Conservation (phyloP, 345 rosid species). For the Arabis alpina region DNA sequence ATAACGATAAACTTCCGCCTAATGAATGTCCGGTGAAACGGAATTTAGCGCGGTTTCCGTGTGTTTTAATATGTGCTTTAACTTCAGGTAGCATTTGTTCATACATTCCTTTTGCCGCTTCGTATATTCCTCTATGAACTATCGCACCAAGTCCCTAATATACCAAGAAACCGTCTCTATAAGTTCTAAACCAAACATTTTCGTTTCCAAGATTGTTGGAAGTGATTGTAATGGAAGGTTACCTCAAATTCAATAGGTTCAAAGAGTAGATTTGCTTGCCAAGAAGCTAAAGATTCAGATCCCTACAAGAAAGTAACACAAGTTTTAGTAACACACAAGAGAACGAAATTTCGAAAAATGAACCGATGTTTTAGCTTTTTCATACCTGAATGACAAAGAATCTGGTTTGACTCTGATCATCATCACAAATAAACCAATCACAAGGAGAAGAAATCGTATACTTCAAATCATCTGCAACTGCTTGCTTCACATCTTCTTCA, state of each 20-base stretch:
- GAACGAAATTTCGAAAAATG: neutral
- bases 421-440: conserved; percentile 95
- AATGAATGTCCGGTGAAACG: conserved; percentile 91
- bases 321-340: neutral
- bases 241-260: conserved; percentile 90
- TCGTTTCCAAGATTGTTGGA: neutral
- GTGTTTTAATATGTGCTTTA: conserved; percentile 53
- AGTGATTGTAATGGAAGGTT: neutral
- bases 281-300: conserved; percentile 82
- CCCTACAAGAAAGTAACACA: conserved; percentile 52
- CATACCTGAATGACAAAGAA: conserved; percentile 88
- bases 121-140: conserved; percentile 88
- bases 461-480: conserved; percentile 88
- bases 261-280: conserved; percentile 89
- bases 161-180: neutral
- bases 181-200: neutral
- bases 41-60: conserved; percentile 57
- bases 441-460: conserved; percentile 82
- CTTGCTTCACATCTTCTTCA: conserved; percentile 95
- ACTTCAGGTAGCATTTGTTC: conserved; percentile 89
- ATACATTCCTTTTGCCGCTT: conserved; percentile 95
- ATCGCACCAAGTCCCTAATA: conserved; percentile 66
- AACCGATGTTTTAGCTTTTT: neutral
- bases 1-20: conserved; percentile 84
- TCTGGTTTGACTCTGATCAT: conserved; percentile 72